A percentile compares a stretch with the other conserved stretches of the same genome.
phyloP scores from a whole-genome alignment of 2,329 filamentous ascomycete genomes.

The Fusarium fracticaudum region DNA sequence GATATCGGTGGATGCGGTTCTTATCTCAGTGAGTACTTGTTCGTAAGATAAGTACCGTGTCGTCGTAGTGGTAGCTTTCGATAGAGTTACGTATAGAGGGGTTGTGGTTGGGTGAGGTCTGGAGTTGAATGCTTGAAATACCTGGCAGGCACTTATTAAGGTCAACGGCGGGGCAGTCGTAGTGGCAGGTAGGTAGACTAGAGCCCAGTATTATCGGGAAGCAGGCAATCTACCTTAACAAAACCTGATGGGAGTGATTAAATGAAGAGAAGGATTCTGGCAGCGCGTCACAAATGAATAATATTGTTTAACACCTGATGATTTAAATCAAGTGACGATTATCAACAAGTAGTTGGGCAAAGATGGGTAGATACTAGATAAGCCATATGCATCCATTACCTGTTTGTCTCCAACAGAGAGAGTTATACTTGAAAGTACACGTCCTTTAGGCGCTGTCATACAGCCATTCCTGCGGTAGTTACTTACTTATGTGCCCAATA shows the following conservation, averaged over 20 bases:
- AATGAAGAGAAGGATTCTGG: not conserved
- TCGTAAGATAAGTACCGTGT: not conserved
- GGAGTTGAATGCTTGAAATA: conserved; percentile 12
- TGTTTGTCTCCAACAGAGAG: not conserved
- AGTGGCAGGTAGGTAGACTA: not conserved
- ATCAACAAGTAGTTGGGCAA: not conserved
- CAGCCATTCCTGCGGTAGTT: not conserved
- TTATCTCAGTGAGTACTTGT: not conserved
- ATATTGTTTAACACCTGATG: not conserved
- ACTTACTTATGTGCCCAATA: conserved; percentile 23
- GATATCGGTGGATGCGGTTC: not conserved
- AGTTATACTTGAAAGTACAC: not conserved
- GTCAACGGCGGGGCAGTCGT: conserved; percentile 26
- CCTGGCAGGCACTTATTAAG: conserved; percentile 20
- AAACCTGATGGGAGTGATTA: not conserved
- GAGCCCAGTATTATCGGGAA: conserved; percentile 2
- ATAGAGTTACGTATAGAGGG: conserved; percentile 1
- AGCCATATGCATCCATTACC: not conserved
- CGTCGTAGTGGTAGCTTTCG: conserved; percentile 2
- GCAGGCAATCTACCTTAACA: not conserved
- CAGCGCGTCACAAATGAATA: not conserved
- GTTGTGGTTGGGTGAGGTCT: conserved; percentile 19
- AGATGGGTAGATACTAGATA: not conserved
- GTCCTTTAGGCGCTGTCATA: conserved; percentile 1
- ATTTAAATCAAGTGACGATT: conserved; percentile 3